Conservation (phyloP, 352 stramenopile genomes). For the Globisporangium solare region DNA sequence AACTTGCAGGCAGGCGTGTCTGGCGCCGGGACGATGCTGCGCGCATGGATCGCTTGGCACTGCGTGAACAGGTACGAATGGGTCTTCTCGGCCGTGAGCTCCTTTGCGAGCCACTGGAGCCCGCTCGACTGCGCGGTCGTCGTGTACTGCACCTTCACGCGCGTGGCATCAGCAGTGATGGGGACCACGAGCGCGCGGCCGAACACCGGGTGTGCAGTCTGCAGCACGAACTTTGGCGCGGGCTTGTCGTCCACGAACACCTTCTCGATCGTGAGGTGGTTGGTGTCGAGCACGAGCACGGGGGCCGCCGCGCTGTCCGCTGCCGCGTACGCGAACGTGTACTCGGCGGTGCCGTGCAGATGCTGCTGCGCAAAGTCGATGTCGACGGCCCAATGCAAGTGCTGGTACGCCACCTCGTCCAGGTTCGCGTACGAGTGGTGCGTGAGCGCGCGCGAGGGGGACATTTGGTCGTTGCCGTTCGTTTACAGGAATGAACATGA, state of each 20-base stretch:
- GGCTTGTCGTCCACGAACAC: constrained; percentile 39
- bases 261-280: constrained; percentile 66
- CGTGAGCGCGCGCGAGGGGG: constrained; percentile 13
- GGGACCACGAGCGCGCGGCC: constrained; percentile 55
- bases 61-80: constrained; percentile 95
- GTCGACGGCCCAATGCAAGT: constrained; percentile 83
- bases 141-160: constrained; percentile 32
- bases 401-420: constrained; percentile 67
- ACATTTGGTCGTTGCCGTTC: too few relatives aligned
- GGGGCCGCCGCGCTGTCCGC: constrained; percentile 8
- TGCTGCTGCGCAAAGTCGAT: constrained; percentile 82
- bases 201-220: constrained; percentile 49
- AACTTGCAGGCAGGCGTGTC: constrained; percentile 93
- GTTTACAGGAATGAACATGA: too few relatives aligned
- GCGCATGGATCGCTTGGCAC: constrained; percentile 93
- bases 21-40: constrained; percentile 94
- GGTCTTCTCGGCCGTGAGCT: constrained; percentile 92
- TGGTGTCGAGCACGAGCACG: constrained; percentile 82
- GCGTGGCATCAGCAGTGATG: constrained; percentile 34
- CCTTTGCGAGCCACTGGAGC: constrained; percentile 89
- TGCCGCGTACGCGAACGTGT: constrained; percentile 53
- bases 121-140: constrained; percentile 42
- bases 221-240: constrained; percentile 27
- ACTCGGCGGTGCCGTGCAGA: constrained; percentile 81
- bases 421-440: constrained; percentile 88